phyloP scores from a whole-genome alignment of 2,329 filamentous ascomycete species.

The Xylaria sp. region DNA sequence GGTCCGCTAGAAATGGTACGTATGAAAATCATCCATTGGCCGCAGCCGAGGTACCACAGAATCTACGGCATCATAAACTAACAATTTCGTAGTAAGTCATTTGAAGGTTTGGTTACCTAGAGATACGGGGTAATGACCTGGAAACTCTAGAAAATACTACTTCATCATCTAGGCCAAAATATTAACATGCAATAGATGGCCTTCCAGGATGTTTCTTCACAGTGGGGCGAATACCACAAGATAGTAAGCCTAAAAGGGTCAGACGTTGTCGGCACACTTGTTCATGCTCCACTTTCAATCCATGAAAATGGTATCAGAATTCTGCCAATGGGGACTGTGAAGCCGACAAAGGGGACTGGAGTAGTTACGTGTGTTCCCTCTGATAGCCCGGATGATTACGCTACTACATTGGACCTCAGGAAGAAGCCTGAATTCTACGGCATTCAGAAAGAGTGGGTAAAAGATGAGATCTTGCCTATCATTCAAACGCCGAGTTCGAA shows the following conservation, averaged over 20 bases:
- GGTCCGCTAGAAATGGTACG: conserved; percentile 79
- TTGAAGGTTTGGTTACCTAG: background rate
- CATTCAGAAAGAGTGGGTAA: conserved; percentile 96
- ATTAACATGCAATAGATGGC: conserved; percentile 69
- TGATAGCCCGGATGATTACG: conserved; percentile 95
- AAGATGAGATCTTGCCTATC: conserved; percentile 88
- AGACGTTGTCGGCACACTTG: conserved; percentile 85
- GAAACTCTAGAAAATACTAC: background rate
- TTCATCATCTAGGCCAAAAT: background rate
- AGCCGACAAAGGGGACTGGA: conserved; percentile 93
- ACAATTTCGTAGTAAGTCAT: conserved; percentile 26
- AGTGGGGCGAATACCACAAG: conserved; percentile 65
- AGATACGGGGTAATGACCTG: background rate
- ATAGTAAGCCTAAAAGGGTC: conserved; percentile 80
- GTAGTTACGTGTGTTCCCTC: conserved; percentile 97
- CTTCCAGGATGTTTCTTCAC: conserved; percentile 85
- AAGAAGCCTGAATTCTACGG: conserved; percentile 98
- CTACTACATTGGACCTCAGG: conserved; percentile 84
- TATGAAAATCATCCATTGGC: background rate
- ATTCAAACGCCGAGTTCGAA: conserved; percentile 84
- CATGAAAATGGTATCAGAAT: conserved; percentile 88
- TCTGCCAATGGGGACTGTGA: conserved; percentile 93
- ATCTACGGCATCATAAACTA: background rate
- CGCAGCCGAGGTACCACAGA: background rate
- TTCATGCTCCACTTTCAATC: conserved; percentile 88